Percentiles rank a stretch among this genome's conserved stretches.
These are phyloP conservation scores for Leccinum aurantiacum DNA, from an alignment of 768 basidiomycete genomes.

Conservation along the genomic window DNA sequence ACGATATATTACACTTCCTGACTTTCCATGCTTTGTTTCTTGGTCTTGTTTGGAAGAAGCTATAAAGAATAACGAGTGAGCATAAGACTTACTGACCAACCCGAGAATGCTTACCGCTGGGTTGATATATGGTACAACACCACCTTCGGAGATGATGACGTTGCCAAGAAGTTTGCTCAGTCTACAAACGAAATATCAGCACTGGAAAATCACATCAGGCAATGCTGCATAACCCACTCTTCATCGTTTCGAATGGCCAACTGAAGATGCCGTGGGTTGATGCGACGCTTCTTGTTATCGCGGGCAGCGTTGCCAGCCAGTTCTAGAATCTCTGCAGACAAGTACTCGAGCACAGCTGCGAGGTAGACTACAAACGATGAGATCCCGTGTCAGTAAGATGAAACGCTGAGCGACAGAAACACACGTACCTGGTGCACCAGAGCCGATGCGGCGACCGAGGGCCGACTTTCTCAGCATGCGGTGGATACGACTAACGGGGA, in stretches of 20 bases:
- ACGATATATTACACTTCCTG: slow-evolving; percentile 30
- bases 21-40: slow-evolving; percentile 34
- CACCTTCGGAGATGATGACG: slow-evolving; percentile 94
- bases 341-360: slow-evolving; percentile 89
- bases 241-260: slow-evolving; percentile 94
- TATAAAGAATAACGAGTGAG: slow-evolving; percentile 3
- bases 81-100: not conserved
- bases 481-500: slow-evolving; percentile 91
- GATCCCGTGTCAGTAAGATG: not conserved
- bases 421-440: slow-evolving; percentile 72
- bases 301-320: slow-evolving; percentile 88
- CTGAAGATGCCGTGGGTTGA: slow-evolving; percentile 92
- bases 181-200: slow-evolving; percentile 33
- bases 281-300: slow-evolving; percentile 94
- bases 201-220: not conserved
- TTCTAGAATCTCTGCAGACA: slow-evolving; percentile 92
- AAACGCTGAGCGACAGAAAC: slow-evolving; percentile 9
- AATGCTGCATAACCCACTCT: slow-evolving; percentile 49
- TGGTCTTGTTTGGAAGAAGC: slow-evolving; percentile 33
- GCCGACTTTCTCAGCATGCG: slow-evolving; percentile 85
- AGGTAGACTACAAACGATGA: slow-evolving; percentile 66
- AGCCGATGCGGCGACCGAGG: slow-evolving; percentile 85
- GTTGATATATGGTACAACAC: slow-evolving; percentile 84
- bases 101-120: slow-evolving; percentile 41
- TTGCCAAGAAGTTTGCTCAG: slow-evolving; percentile 70